Evolutionary conservation across 179 eudicot genomes (phyloP).

Genomic region (Heliamphora pulchella): DNA sequence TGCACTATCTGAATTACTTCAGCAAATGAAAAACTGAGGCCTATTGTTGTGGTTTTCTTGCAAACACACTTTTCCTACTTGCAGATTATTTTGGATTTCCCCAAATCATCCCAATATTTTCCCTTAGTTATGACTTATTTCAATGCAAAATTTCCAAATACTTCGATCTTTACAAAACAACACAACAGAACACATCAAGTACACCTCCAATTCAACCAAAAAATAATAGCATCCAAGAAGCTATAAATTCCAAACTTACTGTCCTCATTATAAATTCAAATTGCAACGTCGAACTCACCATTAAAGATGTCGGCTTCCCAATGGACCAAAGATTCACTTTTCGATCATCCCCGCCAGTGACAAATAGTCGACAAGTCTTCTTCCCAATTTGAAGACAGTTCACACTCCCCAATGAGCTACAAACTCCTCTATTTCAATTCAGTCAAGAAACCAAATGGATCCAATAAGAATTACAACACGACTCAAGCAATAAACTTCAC

Average conservation of each 20-base stretch:
- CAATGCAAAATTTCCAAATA: neutral
- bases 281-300: conserved; percentile 46
- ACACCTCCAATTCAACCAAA: neutral
- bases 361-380: conserved; percentile 58
- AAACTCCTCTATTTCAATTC: conserved; percentile 70
- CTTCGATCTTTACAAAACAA: neutral
- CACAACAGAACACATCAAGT: neutral
- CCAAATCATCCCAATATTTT: neutral
- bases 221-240: neutral
- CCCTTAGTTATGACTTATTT: neutral
- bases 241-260: neutral
- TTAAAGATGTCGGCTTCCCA: conserved; percentile 70
- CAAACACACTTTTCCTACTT: neutral
- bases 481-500: neutral
- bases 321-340: conserved; percentile 88
- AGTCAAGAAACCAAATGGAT: conserved; percentile 48
- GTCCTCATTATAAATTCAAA: neutral
- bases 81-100: no score
- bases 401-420: conserved; percentile 78
- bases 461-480: neutral
- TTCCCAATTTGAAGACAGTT: conserved; percentile 77
- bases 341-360: conserved; percentile 93
- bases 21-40: neutral
- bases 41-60: neutral
- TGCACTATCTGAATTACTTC: neutral